These are phyloP conservation scores for Favolaschia claudopus DNA, from an alignment of 768 basidiomycete genomes.

Conservation along the genomic window DNA sequence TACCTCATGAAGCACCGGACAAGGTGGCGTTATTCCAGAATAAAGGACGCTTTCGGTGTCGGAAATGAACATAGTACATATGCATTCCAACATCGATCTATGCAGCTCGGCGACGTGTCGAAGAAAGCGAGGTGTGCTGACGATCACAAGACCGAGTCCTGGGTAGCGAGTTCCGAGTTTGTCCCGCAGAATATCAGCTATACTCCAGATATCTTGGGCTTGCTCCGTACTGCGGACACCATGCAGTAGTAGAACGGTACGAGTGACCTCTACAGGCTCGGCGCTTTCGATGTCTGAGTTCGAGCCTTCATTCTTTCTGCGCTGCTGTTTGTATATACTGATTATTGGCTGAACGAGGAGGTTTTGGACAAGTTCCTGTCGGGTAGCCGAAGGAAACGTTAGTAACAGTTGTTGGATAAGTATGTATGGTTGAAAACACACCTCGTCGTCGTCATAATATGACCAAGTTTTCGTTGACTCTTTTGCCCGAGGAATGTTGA, in stretches of 20 bases:
- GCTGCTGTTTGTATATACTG: not conserved
- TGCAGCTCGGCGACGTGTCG: not conserved
- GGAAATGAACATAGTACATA: not conserved
- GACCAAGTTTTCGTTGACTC: no score
- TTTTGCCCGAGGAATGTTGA: no score
- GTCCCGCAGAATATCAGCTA: not conserved
- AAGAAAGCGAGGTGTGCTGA: not conserved
- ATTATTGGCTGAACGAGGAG: not conserved
- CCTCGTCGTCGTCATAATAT: not conserved
- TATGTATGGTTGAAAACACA: not conserved
- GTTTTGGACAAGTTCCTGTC: not conserved
- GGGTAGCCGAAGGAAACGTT: no score
- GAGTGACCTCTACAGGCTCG: not conserved
- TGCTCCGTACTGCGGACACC: not conserved
- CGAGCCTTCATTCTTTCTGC: not conserved
- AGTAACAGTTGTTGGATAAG: no score
- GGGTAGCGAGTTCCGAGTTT: not conserved
- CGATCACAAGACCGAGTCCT: not conserved
- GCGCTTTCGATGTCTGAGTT: not conserved
- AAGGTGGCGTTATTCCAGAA: not conserved
- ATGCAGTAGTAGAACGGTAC: not conserved
- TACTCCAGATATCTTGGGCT: not conserved
- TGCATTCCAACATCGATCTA: not conserved
- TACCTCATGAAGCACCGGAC: not conserved
- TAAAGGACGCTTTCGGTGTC: not conserved